A percentile compares a stretch with the other conserved stretches of the same genome.
phyloP scores from a whole-genome alignment of 2,329 filamentous ascomycete genomes.

The Talaromyces marneffei region DNA sequence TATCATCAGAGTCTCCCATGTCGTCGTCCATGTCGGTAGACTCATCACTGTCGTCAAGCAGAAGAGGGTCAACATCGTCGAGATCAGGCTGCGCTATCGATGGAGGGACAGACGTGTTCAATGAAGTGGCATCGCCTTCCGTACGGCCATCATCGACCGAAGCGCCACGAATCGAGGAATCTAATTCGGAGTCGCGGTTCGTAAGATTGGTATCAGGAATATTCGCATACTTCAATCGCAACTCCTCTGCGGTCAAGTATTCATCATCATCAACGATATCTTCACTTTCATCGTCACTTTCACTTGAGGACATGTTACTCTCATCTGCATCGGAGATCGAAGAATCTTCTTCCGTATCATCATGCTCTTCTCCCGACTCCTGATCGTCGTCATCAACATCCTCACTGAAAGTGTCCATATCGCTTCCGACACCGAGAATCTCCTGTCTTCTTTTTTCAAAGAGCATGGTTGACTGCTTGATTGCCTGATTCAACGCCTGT shows the following conservation, averaged over 20 bases:
- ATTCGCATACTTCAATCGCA: conserved; percentile 44
- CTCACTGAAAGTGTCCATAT: conserved; percentile 65
- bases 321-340: conserved; percentile 48
- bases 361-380: neutral
- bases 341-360: conserved; percentile 19
- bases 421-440: conserved; percentile 52
- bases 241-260: conserved; percentile 42
- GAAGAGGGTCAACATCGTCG: conserved; percentile 41
- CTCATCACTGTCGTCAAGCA: conserved; percentile 43
- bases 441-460: conserved; percentile 43
- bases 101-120: conserved; percentile 24
- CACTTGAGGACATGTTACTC: conserved; percentile 45
- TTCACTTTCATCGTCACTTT: conserved; percentile 38
- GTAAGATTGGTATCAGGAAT: conserved; percentile 25
- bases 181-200: conserved; percentile 22
- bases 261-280: conserved; percentile 39
- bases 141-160: conserved; percentile 14
- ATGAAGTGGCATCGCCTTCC: conserved; percentile 20
- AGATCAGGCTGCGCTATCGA: conserved; percentile 23
- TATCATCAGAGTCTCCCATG: conserved; percentile 33
- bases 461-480: conserved; percentile 48
- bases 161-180: conserved; percentile 18
- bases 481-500: conserved; percentile 48
- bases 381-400: conserved; percentile 17
- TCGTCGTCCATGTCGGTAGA: conserved; percentile 47